A percentile compares a stretch with the other conserved stretches of the same genome.
These are phyloP conservation scores for Umbelopsis sp. DNA, from an alignment of 192 early-diverging fungal species.

Conservation along the genomic window DNA sequence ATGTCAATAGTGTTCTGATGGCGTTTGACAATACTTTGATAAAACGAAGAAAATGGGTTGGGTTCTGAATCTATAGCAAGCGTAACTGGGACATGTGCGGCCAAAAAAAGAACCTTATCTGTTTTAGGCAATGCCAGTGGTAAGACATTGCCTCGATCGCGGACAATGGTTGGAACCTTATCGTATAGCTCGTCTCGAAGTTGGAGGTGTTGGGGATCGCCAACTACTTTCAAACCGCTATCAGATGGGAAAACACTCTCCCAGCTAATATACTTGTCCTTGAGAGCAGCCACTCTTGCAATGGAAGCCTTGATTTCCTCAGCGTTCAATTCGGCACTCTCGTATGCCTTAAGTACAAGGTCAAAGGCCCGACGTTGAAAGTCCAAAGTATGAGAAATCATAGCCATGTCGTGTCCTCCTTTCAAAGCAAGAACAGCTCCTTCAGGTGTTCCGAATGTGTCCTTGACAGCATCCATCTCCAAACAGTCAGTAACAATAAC, in stretches of 20 bases:
- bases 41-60: constrained; percentile 37
- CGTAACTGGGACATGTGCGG: constrained; percentile 39
- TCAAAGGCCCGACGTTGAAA: constrained; percentile 29
- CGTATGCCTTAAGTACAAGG: constrained; percentile 17
- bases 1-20: constrained; percentile 28
- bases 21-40: constrained; percentile 21
- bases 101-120: constrained; percentile 32
- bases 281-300: constrained; percentile 27
- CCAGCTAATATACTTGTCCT: constrained; percentile 36
- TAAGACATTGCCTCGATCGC: constrained; percentile 18
- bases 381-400: constrained; percentile 40
- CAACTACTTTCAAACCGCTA: constrained; percentile 16
- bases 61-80: constrained; percentile 40
- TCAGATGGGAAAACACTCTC: constrained; percentile 20
- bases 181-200: constrained; percentile 32
- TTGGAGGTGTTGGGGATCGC: constrained; percentile 20
- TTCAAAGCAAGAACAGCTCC: constrained; percentile 34
- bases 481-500: constrained; percentile 42
- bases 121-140: constrained; percentile 18
- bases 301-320: constrained; percentile 24
- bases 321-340: constrained; percentile 3
- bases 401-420: constrained; percentile 39
- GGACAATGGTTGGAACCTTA: constrained; percentile 30
- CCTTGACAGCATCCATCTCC: constrained; percentile 44
- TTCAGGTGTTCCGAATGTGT: constrained; percentile 28